Conservation (phyloP, 768 basidiomycete genomes). For the Termitomyces sp. region DNA sequence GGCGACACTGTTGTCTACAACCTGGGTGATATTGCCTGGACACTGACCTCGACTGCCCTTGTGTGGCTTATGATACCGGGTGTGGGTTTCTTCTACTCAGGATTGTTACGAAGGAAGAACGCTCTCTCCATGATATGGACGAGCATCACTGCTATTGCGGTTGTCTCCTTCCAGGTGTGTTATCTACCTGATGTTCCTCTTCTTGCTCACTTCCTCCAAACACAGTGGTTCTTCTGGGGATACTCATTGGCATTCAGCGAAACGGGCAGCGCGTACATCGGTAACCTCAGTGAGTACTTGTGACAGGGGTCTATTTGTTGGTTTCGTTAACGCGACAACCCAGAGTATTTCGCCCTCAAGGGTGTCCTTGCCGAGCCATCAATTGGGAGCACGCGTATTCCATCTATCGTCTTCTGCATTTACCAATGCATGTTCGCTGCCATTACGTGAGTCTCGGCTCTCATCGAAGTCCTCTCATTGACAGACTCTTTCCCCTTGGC, state of each 20-base stretch:
- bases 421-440: conserved; percentile 91
- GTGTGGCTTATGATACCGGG: conserved; percentile 86
- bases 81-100: conserved; percentile 87
- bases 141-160: conserved; percentile 67
- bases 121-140: conserved; percentile 88
- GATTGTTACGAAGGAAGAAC: conserved; percentile 87
- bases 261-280: conserved; percentile 69
- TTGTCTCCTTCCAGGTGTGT: conserved; percentile 81
- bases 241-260: conserved; percentile 90
- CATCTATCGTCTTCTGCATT: conserved; percentile 70
- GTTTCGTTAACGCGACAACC: neutral
- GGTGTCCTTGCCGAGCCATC: conserved; percentile 73
- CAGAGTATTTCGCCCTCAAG: conserved; percentile 81
- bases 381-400: conserved; percentile 64
- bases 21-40: conserved; percentile 48
- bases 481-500: neutral
- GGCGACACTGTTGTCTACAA: conserved; percentile 34
- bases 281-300: conserved; percentile 63
- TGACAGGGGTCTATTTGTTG: neutral
- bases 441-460: conserved; percentile 55
- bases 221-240: conserved; percentile 96
- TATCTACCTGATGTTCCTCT: conserved; percentile 16
- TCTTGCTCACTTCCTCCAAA: neutral
- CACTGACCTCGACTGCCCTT: conserved; percentile 68
- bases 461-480: conserved; percentile 5